Base-by-base conservation (phyloP, 768 basidiomycete genomes). In the Naematelia aurantialba region DNA sequence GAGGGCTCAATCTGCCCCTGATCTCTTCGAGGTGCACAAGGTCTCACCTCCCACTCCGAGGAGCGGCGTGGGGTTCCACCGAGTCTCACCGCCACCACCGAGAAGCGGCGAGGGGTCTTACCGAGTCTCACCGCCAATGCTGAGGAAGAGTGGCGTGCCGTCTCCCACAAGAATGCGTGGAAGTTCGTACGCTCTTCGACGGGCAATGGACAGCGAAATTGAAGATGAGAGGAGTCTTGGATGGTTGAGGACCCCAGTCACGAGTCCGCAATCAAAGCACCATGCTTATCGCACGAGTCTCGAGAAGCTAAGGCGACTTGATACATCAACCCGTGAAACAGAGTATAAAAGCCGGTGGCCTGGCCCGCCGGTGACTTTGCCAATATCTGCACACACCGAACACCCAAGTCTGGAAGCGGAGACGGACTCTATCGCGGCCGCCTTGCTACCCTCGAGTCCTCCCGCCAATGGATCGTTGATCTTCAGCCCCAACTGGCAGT, bases 41-140 rank as follows among this genome's bases (percentile, higher is more conserved):
- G 26, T 26, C 2, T 64, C 62, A 17, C 62, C 62, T 5, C 62
- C 62, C 2, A 60, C 62, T 2, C 62, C 62, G 19, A 26, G 45
- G 4, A 8, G n/a, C n/a, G n/a, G n/a, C n/a, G n/a, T n/a, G n/a
- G n/a, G n/a, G n/a, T n/a, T n/a, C n/a, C n/a, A n/a, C n/a, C n/a
- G n/a, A n/a, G n/a, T n/a, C n/a, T n/a, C n/a, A n/a, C n/a, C n/a
- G n/a, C n/a, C n/a, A n/a, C n/a, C n/a, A n/a, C n/a, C n/a, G n/a
- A n/a, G n/a, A n/a, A n/a, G n/a, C n/a, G n/a, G n/a, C n/a, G n/a
- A n/a, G n/a, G n/a, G n/a, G n/a, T n/a, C n/a, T n/a, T n/a, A n/a
- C n/a, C n/a, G n/a, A n/a, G n/a, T n/a, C n/a, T n/a, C n/a, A n/a
- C n/a, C n/a, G n/a, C n/a, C n/a, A n/a, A 39, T 17, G 34, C 8